Conservation (phyloP, 2,329 filamentous ascomycete genomes). For the Fusarium papillatum region DNA sequence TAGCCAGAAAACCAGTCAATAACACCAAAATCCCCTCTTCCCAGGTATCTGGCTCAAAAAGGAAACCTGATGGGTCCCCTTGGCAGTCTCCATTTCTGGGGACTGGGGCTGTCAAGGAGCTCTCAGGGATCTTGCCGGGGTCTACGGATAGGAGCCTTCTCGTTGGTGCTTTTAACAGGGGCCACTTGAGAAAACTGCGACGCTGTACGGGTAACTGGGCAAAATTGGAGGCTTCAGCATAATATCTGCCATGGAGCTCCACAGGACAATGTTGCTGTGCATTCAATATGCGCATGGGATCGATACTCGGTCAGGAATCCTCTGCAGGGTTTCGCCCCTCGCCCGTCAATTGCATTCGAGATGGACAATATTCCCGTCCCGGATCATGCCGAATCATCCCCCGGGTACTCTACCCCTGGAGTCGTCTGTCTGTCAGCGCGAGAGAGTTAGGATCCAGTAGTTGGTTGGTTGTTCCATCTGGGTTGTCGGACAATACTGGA, state of each 20-base stretch:
- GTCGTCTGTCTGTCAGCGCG: not conserved
- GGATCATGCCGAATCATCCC: not conserved
- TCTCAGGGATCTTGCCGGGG: conserved; percentile 23
- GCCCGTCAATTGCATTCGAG: not conserved
- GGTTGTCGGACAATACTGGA: not conserved
- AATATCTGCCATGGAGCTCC: conserved; percentile 12
- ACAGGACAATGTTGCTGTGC: conserved; percentile 17
- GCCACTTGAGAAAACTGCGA: conserved; percentile 17
- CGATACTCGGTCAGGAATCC: conserved; percentile 14
- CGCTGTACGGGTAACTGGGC: conserved; percentile 15
- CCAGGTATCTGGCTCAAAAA: conserved; percentile 18
- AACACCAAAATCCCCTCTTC: conserved; percentile 6
- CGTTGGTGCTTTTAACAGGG: conserved; percentile 8
- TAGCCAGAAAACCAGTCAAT: not conserved
- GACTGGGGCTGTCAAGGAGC: conserved; percentile 11
- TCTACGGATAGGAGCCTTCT: conserved; percentile 22
- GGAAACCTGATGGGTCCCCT: conserved; percentile 29
- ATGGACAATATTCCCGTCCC: not conserved
- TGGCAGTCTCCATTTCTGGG: conserved; percentile 34
- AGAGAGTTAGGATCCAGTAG: not conserved
- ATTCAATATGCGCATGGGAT: conserved; percentile 19
- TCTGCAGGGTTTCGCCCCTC: not conserved
- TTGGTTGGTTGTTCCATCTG: not conserved
- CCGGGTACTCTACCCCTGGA: not conserved
- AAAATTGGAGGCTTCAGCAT: conserved; percentile 13